phyloP scores from a whole-genome alignment of 352 stramenopile genomes.

The Aphanomyces cochlioides region DNA sequence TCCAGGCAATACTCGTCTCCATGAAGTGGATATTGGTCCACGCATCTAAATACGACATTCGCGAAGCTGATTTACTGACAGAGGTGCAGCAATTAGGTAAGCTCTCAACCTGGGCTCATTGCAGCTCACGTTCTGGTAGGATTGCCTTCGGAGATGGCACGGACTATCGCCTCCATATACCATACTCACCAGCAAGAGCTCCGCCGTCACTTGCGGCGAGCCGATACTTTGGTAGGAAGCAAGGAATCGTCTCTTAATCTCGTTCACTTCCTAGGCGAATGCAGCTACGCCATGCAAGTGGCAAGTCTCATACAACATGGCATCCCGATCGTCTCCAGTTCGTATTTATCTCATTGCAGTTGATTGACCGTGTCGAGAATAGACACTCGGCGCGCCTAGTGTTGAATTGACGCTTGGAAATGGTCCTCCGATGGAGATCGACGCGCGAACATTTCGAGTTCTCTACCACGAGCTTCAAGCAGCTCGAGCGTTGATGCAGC shows the following conservation, averaged over 20 bases:
- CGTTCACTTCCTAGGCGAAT: background rate
- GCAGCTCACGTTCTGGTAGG: background rate
- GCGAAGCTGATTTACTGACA: background rate
- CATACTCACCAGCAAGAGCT: background rate
- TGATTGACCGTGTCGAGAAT: background rate
- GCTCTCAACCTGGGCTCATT: background rate
- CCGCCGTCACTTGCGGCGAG: background rate
- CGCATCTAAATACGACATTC: conserved; percentile 24
- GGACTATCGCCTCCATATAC: conserved; percentile 1
- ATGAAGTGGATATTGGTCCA: conserved; percentile 26
- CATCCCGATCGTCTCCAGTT: background rate
- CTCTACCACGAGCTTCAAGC: conserved; percentile 18
- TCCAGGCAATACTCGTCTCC: conserved; percentile 22
- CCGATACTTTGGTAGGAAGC: background rate
- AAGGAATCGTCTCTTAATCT: background rate
- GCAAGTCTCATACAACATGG: background rate
- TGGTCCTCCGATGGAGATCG: background rate
- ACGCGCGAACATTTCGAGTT: conserved; percentile 8
- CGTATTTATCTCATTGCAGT: background rate
- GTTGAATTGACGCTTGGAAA: background rate
- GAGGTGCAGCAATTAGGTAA: conserved; percentile 26
- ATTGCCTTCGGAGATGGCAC: background rate
- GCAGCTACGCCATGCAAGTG: background rate
- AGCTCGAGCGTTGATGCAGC: conserved; percentile 9
- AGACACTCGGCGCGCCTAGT: conserved; percentile 1